Base-by-base conservation (phyloP, 129 eudicot genomes). In the Glebionis coronaria region DNA sequence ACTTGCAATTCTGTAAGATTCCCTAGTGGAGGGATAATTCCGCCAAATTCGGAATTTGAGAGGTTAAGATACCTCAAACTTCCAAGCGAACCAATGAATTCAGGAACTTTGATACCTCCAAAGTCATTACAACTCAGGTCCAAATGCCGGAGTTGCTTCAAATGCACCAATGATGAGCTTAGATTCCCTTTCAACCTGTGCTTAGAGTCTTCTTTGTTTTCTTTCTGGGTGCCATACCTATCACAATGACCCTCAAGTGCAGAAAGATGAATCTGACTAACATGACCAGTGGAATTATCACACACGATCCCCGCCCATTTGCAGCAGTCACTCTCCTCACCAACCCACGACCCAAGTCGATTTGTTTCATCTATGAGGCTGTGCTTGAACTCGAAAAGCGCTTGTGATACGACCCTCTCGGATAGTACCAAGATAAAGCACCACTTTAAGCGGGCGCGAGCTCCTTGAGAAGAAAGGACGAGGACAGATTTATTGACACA, bases 341-440 rank as follows among this genome's bases (percentile, higher is more conserved):
- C 58, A 6, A n/a, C 46, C 82, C 83, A 73, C 20, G 72, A 73
- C 13, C 56, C 73, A 46, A 74, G 66, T 23, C 76, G 69, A 51
- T 29, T 44, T 14, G 56, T 20, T 40, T 25, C 58, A 42, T 69
- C 80, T 11, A 54, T 16, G 6, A 79, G 63, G 49, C 38, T 69
- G 8, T 40, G 47, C 62, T 63, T 74, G 61, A 79, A 69, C 56
- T 38, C 38, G 16, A 79, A 42, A 25, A 70, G 76, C 10, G 80
- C 76, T 16, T 19, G 46, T 56, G n/a, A n/a, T n/a, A n/a, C n/a
- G n/a, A n/a, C n/a, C n/a, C n/a, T n/a, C n/a, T n/a, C n/a, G n/a
- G n/a, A n/a, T n/a, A n/a, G n/a, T n/a, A n/a, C n/a, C n/a, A n/a
- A n/a, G n/a, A n/a, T n/a, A n/a, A n/a, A n/a, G n/a, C n/a, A n/a